Percentiles rank a stretch among this genome's conserved stretches.
Conservation (phyloP, 192 early-diverging fungal genomes). For the Entophlyctis helioformis region DNA sequence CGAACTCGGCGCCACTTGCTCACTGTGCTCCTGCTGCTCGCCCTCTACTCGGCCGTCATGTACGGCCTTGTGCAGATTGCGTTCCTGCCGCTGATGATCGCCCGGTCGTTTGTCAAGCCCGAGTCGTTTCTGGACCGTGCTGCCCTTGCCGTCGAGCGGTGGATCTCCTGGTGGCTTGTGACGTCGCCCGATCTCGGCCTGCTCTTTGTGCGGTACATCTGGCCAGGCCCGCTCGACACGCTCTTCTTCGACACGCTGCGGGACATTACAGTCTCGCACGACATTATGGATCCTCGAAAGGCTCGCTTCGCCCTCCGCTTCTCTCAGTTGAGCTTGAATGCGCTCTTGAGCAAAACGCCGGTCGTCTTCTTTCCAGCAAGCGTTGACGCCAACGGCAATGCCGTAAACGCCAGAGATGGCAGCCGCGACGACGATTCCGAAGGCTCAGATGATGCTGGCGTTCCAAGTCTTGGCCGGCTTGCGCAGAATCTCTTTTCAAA, state of each 20-base stretch:
- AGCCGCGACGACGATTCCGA: neutral
- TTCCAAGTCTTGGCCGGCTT: neutral
- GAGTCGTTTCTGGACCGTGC: no score
- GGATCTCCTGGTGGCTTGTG: conserved; percentile 6
- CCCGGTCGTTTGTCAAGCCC: no score
- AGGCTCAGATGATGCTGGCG: neutral
- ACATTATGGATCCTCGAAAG: no score
- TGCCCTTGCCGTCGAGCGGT: neutral
- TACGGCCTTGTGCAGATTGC: no score
- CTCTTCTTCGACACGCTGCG: conserved; percentile 18
- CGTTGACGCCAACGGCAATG: neutral
- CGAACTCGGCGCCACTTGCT: no score
- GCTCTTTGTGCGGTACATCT: conserved; percentile 14
- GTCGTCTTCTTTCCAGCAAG: conserved; percentile 7
- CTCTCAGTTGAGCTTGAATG: neutral
- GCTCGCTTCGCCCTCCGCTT: no score
- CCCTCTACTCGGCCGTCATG: no score
- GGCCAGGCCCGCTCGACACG: conserved; percentile 18
- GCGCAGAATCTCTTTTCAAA: neutral
- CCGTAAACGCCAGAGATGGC: conserved; percentile 1
- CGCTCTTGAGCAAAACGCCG: neutral
- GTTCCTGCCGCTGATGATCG: no score
- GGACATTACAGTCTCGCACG: neutral
- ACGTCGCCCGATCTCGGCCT: conserved; percentile 7
- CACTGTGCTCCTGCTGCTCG: no score